phyloP scores from a whole-genome alignment of 1,284 basidiomycete species.

The Somion occarium region DNA sequence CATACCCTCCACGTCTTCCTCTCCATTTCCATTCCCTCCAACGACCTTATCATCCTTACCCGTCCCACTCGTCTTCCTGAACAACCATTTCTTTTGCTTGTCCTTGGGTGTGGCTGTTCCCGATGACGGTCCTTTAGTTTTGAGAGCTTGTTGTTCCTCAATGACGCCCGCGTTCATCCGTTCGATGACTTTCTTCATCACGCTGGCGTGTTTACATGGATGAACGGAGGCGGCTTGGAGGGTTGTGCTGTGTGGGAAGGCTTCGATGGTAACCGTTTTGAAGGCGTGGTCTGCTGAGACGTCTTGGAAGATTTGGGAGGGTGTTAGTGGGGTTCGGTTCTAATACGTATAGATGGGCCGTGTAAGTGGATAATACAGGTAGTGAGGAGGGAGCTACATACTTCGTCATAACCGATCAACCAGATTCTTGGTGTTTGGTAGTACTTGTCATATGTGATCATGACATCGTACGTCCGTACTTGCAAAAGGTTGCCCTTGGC shows the following conservation, averaged over 20 bases:
- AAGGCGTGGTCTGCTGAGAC: conserved; percentile 96
- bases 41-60: conserved; percentile 50
- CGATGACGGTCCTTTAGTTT: conserved; percentile 33
- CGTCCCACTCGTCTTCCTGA: conserved; percentile 64
- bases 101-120: conserved; percentile 25
- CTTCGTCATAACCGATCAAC: conserved; percentile 94
- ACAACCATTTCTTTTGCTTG: conserved; percentile 81
- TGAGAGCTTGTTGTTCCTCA: conserved; percentile 66
- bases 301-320: conserved; percentile 94
- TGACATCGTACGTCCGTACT: conserved; percentile 98
- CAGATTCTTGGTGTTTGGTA: conserved; percentile 96
- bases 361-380: not conserved
- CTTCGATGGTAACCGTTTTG: conserved; percentile 98
- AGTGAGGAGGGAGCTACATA: conserved; percentile 27
- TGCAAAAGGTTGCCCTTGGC: conserved; percentile 83
- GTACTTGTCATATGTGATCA: conserved; percentile 99
- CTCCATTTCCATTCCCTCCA: conserved; percentile 36
- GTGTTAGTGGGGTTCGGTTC: conserved; percentile 84
- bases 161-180: conserved; percentile 91
- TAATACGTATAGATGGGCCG: too few species aligned
- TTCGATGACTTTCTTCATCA: conserved; percentile 99
- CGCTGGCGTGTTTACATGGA: conserved; percentile 97
- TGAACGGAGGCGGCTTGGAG: conserved; percentile 90
- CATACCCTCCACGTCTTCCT: conserved; percentile 80
- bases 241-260: conserved; percentile 88